Base-by-base conservation (phyloP, 1,284 basidiomycete species). In the Trichosporon coremiiforme region DNA sequence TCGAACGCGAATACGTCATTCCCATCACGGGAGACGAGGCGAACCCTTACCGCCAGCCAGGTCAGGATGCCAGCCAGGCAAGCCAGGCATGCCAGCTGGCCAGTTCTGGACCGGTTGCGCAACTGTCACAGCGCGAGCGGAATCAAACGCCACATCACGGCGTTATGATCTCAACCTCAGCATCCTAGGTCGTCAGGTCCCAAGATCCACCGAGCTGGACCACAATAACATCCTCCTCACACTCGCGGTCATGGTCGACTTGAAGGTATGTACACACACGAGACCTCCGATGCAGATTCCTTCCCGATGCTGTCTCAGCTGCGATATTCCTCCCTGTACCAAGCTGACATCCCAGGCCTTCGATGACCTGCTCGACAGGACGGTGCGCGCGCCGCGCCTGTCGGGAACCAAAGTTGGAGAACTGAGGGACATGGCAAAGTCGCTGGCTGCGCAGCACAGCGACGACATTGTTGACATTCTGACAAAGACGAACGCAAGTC, bases 401-500 rank as follows among this genome's bases (percentile, higher is more conserved):
- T 95, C 93, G 20, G 90, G 89, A 31, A 91, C 92, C 29, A 93
- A 92, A 85, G 90, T 96, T 87, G 86, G 85, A 66, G 87, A 85
- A 75, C 79, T 96, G 74, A 91, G 89, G 4, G 89, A 91, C 70
- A 86, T 90, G 67, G 89, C 92, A 2, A 81, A 92, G 84, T 88
- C 88, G 77, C 87, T 87, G 66, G 89, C 94, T 84, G 85, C 89
- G 91, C 12, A 15, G 57, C 84, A 90, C 74, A 93, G 95, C 83
- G 91, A 91, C 7, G 88, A 92, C 77, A 85, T 96, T 67, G 91
- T 96, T 64, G 91, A 93, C 35, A 87, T 89, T 66, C 86, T 97
- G 53, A 94, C 91, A 81, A 90, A 91, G 67, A 90, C 90, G 13
- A 94, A 96, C 85, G 91, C 90, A 80, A 88, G 88, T 10, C 85